phyloP scores from a whole-genome alignment of 176 grass and related monocot species.

The Aegilops speltoides region DNA sequence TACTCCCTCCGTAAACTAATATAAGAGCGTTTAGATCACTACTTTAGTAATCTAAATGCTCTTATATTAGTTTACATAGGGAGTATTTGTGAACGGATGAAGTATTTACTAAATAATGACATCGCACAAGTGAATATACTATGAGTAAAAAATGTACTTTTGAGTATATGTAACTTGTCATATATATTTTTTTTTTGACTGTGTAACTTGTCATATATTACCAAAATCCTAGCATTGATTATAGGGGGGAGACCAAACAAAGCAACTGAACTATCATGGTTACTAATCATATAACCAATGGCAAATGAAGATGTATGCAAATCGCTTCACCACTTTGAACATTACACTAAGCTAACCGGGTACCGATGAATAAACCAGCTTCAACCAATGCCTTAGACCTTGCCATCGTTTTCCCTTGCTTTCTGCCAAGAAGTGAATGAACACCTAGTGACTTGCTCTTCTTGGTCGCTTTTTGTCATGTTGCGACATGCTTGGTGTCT shows the following conservation, averaged over 20 bases:
- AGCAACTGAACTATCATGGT: not conserved
- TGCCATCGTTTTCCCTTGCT: not conserved
- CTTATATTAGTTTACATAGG: too few relatives aligned
- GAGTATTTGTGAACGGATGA: too few relatives aligned
- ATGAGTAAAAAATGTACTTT: too few relatives aligned
- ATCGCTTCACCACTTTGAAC: not conserved
- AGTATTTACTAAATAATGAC: too few relatives aligned
- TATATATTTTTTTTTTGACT: too few relatives aligned
- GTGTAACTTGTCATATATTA: not conserved
- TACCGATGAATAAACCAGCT: not conserved
- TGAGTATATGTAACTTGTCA: too few relatives aligned
- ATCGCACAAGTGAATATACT: too few relatives aligned
- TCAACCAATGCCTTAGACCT: not conserved
- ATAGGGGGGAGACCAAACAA: not conserved
- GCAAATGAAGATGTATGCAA: not conserved
- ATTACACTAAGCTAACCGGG: not conserved
- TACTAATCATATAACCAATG: not conserved
- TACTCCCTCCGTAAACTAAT: too few relatives aligned
- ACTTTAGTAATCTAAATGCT: too few relatives aligned
- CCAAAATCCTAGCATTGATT: not conserved
- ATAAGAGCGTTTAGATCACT: too few relatives aligned
- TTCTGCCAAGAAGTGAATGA: not conserved
- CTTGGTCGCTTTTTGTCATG: not conserved
- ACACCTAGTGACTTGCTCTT: not conserved
- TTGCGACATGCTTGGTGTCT: not conserved